Base-by-base conservation (phyloP, 1,139 yeast genomes). In the Zhuliangozyma blackwelliae region DNA sequence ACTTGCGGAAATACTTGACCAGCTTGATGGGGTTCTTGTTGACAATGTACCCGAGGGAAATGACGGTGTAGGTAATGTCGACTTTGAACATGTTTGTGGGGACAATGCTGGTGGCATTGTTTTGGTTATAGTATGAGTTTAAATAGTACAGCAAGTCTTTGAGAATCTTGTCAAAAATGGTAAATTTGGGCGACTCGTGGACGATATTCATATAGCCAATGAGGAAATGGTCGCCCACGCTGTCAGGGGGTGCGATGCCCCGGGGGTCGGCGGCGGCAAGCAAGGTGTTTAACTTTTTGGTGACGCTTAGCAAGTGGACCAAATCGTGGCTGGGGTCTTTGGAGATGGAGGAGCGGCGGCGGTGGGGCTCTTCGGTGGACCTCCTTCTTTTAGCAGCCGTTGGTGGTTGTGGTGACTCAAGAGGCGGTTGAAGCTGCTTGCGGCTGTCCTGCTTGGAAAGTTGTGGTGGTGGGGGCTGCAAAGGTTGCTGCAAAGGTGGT, bases 1-100 rank as follows among this genome's bases (percentile, higher is more conserved):
- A 54, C 40, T 61, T 70, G 40, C 59, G 65, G 44, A 68, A 67
- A 42, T 56, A 60, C 7, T 50, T 51, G 10, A 63, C 52, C 5
- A 67, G 59, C 35, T 62, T 63, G 6, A 36, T 37, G 8, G 42
- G 28, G 12, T 54, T 40, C 21, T 50, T 46, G 34, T 49, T 49
- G 16, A 46, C 38, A 12, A 48, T 41, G 33, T 41, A 51, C 5
- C 69, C 69, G 16, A 60, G 45, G 2, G 63, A 50, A 12, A 63
- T 42, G 2, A 61, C 45, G 5, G 59, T 44, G 41, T 61, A 61
- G 5, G 59, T 50, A 16, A 61, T 41, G 7, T 64, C 63, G 22
- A 58, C 43, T 39, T 59, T 59, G 39, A 60, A 61, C 35, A 57
- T 56, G 35, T 49, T 52, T 10, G 30, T 33, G 19, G 25, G 39